Evolutionary conservation across 1,284 basidiomycete genomes (phyloP).

Genomic region (Exobasidium rhododendri): DNA sequence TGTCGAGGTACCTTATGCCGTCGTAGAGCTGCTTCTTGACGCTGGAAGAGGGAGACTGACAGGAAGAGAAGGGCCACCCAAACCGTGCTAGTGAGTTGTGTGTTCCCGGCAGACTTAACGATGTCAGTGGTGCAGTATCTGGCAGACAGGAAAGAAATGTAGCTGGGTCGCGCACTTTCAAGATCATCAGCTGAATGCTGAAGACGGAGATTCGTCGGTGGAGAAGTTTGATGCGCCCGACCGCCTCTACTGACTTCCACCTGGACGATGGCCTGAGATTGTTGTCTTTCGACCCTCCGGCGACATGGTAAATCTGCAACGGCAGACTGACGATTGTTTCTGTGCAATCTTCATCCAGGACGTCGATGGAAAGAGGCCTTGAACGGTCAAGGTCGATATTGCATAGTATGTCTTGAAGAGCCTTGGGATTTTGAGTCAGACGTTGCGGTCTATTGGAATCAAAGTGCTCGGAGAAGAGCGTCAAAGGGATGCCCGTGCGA

Average conservation of each 20-base stretch:
- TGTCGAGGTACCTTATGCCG: slow-evolving; percentile 40
- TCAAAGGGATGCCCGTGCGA: neutral
- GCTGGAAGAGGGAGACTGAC: slow-evolving; percentile 23
- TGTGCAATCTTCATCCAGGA: no score
- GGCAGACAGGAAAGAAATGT: slow-evolving; percentile 28
- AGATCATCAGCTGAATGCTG: slow-evolving; percentile 26
- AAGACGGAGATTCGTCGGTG: neutral
- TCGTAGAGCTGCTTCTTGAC: slow-evolving; percentile 26
- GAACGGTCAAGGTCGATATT: no score
- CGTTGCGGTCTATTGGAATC: no score
- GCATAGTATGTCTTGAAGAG: no score
- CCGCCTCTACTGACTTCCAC: no score
- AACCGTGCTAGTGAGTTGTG: slow-evolving; percentile 37
- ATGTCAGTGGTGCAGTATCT: slow-evolving; percentile 19
- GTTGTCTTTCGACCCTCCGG: no score
- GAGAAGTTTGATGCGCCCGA: neutral
- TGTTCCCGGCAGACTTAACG: slow-evolving; percentile 37
- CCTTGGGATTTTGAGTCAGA: no score
- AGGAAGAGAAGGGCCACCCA: slow-evolving; percentile 41
- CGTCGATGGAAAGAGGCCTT: no score
- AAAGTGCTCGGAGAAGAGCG: neutral
- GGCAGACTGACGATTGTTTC: no score
- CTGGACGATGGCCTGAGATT: no score
- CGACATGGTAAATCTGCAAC: no score
- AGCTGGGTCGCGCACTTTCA: slow-evolving; percentile 14